Conservation (phyloP, 2,329 filamentous ascomycete species). For the Apiospora saccharicola region DNA sequence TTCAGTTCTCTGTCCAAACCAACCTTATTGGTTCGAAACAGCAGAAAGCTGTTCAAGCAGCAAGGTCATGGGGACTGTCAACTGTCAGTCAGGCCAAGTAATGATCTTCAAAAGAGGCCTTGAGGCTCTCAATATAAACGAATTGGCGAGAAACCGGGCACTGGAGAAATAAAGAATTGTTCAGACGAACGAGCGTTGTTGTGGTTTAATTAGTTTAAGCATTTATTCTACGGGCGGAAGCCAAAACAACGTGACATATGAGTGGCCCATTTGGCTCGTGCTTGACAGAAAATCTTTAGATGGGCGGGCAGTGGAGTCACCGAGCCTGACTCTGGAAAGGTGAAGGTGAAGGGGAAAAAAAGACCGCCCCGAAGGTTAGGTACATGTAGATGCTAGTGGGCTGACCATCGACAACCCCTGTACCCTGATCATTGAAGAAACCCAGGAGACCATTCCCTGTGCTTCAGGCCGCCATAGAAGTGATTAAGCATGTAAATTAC, state of each 20-base stretch:
- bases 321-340: constrained; percentile 18
- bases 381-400: background rate
- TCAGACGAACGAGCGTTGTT: constrained; percentile 19
- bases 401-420: background rate
- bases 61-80: background rate
- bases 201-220: constrained; percentile 4
- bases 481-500: background rate
- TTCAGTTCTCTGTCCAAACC: constrained; percentile 10
- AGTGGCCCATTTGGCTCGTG: constrained; percentile 13
- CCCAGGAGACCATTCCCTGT: background rate
- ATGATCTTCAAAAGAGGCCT: background rate
- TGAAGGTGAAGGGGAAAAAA: background rate
- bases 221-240: background rate
- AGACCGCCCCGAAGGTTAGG: background rate
- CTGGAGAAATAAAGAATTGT: background rate
- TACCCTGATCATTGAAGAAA: background rate
- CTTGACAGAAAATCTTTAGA: constrained; percentile 20
- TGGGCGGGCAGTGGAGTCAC: constrained; percentile 9
- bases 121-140: background rate
- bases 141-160: background rate
- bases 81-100: background rate
- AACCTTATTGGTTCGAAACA: constrained; percentile 5
- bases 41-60: background rate
- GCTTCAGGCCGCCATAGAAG: background rate
- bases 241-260: constrained; percentile 9